Base-by-base conservation (phyloP, 169 alveolate species). In the Eimeria praecox region DNA sequence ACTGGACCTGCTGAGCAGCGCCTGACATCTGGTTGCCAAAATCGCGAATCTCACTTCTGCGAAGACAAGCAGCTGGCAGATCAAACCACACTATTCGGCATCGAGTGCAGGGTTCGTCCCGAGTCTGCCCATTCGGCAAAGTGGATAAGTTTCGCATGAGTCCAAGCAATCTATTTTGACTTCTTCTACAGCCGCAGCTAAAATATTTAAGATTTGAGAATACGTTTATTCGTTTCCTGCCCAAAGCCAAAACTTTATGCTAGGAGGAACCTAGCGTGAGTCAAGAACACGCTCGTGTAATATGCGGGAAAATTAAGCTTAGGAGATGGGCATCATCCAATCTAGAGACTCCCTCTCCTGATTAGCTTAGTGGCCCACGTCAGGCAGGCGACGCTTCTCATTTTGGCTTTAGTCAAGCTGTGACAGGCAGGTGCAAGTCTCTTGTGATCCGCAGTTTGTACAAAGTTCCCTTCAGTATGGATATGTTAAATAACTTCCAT, bases 91-190 rank as follows among this genome's bases (percentile, higher is more conserved):
- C 88, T 78, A 2, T 40, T 78, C 10, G 88, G 88, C 64, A 78
- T 78, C 66, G 88, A 78, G 46, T 78, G 88, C 88, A 42, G 88
- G 42, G 40, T 78, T 44, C 88, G 24, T 78, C 88, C 88, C 42
- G 88, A 78, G 88, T 16, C 42, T 22, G 30, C 88, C 44, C 27
- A 44, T 14, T 78, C n/a, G 6, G 42, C 42, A 78, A 9, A 27
- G 35, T 3, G 16, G 42, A 10, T 6, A 44, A 6, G 46, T 44
- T n/a, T 49, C 18, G 27, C 64, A 35, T 44, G 66, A 78, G 4
- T 18, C 40, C 88, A 78, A 42, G 24, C 27, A 44, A 78, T 46
- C 24, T 44, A 0, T 44, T 44, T 44, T 49, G 8, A 38, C 0
- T 35, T 66, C 46, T 66, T 8, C 46, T n/a, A 30, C 78, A 33